Percentiles rank a stretch among this genome's conserved stretches.
These are phyloP conservation scores for Purshia tridentata DNA, from an alignment of 306 rosid genomes.

Conservation along the genomic window DNA sequence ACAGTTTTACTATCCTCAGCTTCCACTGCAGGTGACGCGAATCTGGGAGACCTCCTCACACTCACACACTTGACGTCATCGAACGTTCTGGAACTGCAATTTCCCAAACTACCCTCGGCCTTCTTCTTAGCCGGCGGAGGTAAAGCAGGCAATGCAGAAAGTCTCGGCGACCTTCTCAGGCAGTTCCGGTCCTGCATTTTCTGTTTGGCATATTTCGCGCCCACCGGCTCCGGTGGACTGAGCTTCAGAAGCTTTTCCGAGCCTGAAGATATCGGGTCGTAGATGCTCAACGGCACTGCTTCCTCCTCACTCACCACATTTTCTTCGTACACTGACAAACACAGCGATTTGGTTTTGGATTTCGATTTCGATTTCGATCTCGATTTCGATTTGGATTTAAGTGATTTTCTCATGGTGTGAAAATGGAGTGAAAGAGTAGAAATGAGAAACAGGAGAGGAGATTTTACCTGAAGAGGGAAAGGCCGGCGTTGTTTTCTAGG, in stretches of 20 bases:
- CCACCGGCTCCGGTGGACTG: neutral
- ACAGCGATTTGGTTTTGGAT: neutral
- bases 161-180: constrained; percentile 40
- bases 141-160: neutral
- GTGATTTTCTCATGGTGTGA: neutral
- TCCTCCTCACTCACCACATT: neutral
- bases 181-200: constrained; percentile 3
- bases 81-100: neutral
- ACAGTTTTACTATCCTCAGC: constrained; percentile 12
- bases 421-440: neutral
- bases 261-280: neutral
- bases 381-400: no score
- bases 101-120: constrained; percentile 17
- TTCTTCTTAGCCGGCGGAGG: neutral
- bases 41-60: constrained; percentile 34
- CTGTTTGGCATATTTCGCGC: neutral
- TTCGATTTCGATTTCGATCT: neutral
- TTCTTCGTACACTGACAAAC: neutral
- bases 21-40: neutral
- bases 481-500: neutral
- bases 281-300: constrained; percentile 13
- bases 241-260: neutral
- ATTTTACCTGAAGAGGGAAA: neutral
- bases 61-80: neutral
- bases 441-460: neutral